Conservation (phyloP, 2,329 filamentous ascomycete species). For the Arthrocladium fulminans region DNA sequence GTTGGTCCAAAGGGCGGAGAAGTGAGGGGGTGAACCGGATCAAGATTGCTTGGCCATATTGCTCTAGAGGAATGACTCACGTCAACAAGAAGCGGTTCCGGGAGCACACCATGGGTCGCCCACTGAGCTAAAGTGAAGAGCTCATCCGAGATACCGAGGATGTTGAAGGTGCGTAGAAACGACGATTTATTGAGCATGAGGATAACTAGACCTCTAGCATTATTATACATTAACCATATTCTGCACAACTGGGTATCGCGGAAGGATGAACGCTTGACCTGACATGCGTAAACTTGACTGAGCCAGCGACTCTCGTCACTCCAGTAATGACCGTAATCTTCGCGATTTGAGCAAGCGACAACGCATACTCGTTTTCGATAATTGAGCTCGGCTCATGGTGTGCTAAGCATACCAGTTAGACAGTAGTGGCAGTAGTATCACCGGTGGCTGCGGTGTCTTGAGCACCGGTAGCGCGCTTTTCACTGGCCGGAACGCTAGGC, state of each 20-base stretch:
- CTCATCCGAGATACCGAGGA: too few species aligned
- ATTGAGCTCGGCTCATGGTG: too few species aligned
- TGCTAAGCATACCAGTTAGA: background rate
- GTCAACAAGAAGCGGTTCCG: too few species aligned
- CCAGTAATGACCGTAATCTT: background rate
- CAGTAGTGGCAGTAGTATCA: conserved; percentile 11
- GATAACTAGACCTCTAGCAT: background rate
- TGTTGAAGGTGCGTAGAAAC: too few species aligned
- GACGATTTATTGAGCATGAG: too few species aligned
- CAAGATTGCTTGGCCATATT: too few species aligned
- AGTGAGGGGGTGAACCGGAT: background rate
- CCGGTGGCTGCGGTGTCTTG: background rate
- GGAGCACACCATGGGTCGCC: too few species aligned
- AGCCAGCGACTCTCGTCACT: background rate
- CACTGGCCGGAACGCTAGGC: conserved; percentile 1
- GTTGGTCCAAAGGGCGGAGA: background rate
- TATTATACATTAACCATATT: background rate
- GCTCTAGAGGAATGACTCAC: too few species aligned
- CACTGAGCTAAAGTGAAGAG: too few species aligned
- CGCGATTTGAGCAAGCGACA: background rate
- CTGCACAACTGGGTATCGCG: background rate
- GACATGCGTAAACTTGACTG: background rate
- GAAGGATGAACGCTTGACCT: background rate
- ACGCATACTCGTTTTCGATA: background rate
- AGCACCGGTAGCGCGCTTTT: conserved; percentile 11